phyloP scores from a whole-genome alignment of 352 stramenopile species.

The Peronospora farinosa region DNA sequence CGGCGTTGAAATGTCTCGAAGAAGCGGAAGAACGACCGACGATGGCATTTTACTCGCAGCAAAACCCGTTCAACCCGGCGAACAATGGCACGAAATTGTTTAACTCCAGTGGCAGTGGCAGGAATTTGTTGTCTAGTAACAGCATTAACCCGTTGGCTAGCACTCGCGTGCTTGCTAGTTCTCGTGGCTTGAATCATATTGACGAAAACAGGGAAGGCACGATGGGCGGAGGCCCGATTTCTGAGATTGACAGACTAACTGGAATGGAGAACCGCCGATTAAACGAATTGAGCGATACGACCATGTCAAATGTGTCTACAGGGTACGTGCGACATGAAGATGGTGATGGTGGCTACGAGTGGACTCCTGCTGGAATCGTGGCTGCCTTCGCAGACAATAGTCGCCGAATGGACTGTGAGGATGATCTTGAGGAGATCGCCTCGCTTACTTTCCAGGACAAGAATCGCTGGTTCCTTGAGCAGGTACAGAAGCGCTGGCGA shows the following conservation, averaged over 20 bases:
- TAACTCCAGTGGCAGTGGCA: conserved; percentile 12
- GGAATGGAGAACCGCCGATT: conserved; percentile 29
- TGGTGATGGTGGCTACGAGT: conserved; percentile 54
- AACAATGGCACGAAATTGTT: conserved; percentile 28
- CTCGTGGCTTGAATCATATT: conserved; percentile 42
- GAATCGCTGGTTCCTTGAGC: conserved; percentile 74
- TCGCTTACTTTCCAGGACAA: conserved; percentile 79
- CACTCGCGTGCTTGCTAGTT: conserved; percentile 20
- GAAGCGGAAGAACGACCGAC: conserved; percentile 72
- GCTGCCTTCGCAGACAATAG: conserved; percentile 34
- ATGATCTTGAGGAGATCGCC: conserved; percentile 82
- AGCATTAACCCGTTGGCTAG: conserved; percentile 20
- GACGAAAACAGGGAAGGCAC: conserved; percentile 43
- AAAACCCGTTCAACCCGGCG: conserved; percentile 56
- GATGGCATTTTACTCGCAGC: conserved; percentile 57
- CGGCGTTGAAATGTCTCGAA: conserved; percentile 67
- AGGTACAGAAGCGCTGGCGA: conserved; percentile 70
- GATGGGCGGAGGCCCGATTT: conserved; percentile 10
- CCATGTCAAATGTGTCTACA: conserved; percentile 68
- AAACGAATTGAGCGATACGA: conserved; percentile 53
- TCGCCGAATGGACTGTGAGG: conserved; percentile 62
- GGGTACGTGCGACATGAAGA: conserved; percentile 74
- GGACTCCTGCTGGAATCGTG: conserved; percentile 53
- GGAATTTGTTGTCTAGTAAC: conserved; percentile 12
- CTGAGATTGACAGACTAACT: conserved; percentile 5